A percentile compares a stretch with the other conserved stretches of the same genome.
These are phyloP conservation scores for Colletotrichum tofieldiae DNA, from an alignment of 2,329 filamentous ascomycete genomes.

Conservation along the genomic window DNA sequence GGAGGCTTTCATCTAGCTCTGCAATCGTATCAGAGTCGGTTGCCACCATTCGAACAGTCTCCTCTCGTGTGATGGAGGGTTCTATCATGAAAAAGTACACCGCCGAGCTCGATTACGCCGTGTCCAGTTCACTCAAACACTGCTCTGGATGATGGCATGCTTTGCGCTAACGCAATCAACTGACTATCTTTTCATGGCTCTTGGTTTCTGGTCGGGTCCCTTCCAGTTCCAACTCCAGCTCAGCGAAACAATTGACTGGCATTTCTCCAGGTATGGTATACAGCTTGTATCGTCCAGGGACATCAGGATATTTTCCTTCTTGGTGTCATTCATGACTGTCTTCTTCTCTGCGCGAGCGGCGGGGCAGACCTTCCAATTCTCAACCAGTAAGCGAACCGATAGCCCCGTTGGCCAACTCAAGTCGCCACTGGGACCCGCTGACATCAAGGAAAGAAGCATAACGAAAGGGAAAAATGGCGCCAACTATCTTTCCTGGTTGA, in stretches of 20 bases:
- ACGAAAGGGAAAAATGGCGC: conserved; percentile 1
- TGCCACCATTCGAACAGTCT: conserved; percentile 61
- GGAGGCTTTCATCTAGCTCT: conserved; percentile 57
- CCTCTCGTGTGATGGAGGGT: conserved; percentile 56
- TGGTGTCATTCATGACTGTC: conserved; percentile 52
- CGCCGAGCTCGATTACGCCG: conserved; percentile 48
- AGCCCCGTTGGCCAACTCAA: too few species aligned
- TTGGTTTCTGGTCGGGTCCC: conserved; percentile 54
- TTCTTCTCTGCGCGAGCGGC: conserved; percentile 46
- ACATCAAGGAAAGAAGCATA: background rate
- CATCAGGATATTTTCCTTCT: conserved; percentile 22
- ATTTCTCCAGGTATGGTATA: background rate
- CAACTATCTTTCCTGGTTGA: conserved; percentile 12
- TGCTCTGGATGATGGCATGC: conserved; percentile 46
- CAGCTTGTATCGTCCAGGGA: background rate
- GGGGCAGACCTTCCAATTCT: conserved; percentile 16
- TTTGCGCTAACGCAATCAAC: conserved; percentile 50
- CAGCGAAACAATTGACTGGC: background rate
- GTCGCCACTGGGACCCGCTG: background rate
- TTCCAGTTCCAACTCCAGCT: background rate
- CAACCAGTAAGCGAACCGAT: conserved; percentile 2
- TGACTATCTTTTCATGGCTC: conserved; percentile 51
- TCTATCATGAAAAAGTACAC: conserved; percentile 47
- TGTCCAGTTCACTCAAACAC: conserved; percentile 19
- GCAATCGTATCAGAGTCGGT: conserved; percentile 63